Conservation (phyloP, 305 asterid genomes). For the Nicotiana rustica region DNA sequence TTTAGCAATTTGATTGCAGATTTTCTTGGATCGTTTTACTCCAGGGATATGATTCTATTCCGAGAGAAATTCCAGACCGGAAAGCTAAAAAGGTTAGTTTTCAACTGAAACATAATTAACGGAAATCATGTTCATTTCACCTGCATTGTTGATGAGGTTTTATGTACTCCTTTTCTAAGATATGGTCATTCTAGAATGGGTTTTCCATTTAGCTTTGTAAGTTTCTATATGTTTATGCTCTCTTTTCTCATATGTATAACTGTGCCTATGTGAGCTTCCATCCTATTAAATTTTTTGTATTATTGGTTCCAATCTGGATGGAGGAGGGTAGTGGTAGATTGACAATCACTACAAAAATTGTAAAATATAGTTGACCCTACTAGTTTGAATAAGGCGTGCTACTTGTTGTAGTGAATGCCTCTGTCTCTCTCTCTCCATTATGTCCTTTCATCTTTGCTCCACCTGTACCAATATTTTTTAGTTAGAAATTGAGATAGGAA, state of each 20-base stretch:
- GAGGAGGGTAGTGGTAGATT: not conserved
- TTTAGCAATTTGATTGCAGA: not conserved
- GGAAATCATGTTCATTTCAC: conserved; percentile 11
- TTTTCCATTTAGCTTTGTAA: not conserved
- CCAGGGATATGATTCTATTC: conserved; percentile 97
- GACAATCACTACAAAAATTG: not conserved
- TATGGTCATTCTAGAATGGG: not conserved
- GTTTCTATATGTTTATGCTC: not conserved
- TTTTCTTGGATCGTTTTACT: conserved; percentile 28
- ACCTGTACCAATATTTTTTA: not conserved
- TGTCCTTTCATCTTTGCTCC: not conserved
- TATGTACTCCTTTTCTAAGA: conserved; percentile 17
- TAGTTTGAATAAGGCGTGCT: not conserved
- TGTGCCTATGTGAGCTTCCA: not conserved
- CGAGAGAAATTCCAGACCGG: conserved; percentile 93
- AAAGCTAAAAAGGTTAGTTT: conserved; percentile 73
- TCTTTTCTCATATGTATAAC: not conserved
- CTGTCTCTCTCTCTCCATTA: not conserved
- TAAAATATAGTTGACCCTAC: not conserved
- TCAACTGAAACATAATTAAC: conserved; percentile 6
- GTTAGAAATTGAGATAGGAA: not conserved
- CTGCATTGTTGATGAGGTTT: conserved; percentile 18
- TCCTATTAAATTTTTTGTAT: not conserved
- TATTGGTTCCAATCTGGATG: not conserved
- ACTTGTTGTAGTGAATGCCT: not conserved